A percentile compares a stretch with the other conserved stretches of the same genome.
Evolutionary conservation across 2,329 filamentous ascomycete species (phyloP).

Genomic region (Ambrosiella xylebori): DNA sequence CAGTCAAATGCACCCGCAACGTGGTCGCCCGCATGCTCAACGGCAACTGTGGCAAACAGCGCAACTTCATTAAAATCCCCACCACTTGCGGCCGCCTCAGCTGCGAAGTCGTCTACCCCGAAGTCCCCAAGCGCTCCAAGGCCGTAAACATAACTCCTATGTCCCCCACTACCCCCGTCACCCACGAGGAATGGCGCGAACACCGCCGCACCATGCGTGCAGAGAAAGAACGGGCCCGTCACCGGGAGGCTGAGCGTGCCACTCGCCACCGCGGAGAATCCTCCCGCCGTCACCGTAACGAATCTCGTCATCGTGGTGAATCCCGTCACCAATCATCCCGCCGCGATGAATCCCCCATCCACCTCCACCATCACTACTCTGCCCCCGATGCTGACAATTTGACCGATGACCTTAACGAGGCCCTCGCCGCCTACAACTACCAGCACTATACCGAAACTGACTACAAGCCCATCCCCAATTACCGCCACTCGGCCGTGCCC

Average conservation of each 20-base stretch:
- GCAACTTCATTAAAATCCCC: not conserved
- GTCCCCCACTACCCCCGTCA: not conserved
- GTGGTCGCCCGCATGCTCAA: not conserved
- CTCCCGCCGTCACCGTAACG: not conserved
- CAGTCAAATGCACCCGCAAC: not conserved
- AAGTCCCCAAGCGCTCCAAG: not conserved
- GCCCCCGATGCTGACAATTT: not conserved
- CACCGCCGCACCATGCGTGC: not conserved
- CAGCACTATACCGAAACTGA: not conserved
- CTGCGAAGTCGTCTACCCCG: constrained; percentile 6
- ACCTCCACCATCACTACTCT: not conserved
- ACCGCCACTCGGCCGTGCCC: constrained; percentile 3
- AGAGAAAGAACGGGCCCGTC: not conserved
- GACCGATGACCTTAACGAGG: not conserved
- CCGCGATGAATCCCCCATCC: not conserved
- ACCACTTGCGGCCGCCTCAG: constrained; percentile 8
- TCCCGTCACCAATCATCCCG: not conserved
- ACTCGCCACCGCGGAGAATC: not conserved
- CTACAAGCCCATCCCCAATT: not conserved
- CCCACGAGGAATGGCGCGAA: not conserved
- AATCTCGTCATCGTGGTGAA: not conserved
- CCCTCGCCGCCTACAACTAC: not conserved
- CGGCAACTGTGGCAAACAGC: constrained; percentile 1
- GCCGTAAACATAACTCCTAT: not conserved
- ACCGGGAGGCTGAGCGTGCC: not conserved